phyloP scores from a whole-genome alignment of 495 filamentous ascomycete genomes.

The Tricharina praecox region DNA sequence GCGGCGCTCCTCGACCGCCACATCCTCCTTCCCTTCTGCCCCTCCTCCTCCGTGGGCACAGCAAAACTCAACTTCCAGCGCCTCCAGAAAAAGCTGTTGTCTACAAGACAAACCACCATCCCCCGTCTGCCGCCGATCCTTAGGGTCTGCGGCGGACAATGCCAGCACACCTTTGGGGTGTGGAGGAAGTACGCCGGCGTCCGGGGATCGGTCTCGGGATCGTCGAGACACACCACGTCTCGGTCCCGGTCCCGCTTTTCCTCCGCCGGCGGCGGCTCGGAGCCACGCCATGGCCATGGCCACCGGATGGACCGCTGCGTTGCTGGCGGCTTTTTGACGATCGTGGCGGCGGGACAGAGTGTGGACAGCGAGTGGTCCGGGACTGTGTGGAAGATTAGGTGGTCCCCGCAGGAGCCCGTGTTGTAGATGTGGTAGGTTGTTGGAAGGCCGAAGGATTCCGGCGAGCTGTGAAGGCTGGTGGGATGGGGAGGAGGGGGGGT shows the following conservation, averaged over 20 bases:
- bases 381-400: background rate
- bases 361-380: background rate
- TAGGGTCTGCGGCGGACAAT: constrained; percentile 13
- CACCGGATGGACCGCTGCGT: background rate
- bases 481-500: too few species aligned
- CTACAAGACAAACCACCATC: constrained; percentile 15
- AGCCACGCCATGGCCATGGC: too few species aligned
- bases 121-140: constrained; percentile 14
- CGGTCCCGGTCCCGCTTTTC: too few species aligned
- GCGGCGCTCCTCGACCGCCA: too few species aligned
- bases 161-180: constrained; percentile 11
- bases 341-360: background rate
- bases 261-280: too few species aligned
- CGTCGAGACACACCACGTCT: constrained; percentile 5
- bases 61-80: constrained; percentile 19
- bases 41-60: constrained; percentile 9
- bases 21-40: background rate
- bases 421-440: background rate
- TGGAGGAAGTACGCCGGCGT: constrained; percentile 17
- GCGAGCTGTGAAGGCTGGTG: too few species aligned
- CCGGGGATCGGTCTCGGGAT: constrained; percentile 14
- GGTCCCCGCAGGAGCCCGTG: background rate
- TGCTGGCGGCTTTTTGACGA: background rate
- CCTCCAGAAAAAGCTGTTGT: constrained; percentile 18
- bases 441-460: too few species aligned